Evolutionary conservation across 495 filamentous ascomycete species (phyloP), one percentile per base, ranked within the genome.

Genomic region (Chaetomidium leptoderma): DNA sequence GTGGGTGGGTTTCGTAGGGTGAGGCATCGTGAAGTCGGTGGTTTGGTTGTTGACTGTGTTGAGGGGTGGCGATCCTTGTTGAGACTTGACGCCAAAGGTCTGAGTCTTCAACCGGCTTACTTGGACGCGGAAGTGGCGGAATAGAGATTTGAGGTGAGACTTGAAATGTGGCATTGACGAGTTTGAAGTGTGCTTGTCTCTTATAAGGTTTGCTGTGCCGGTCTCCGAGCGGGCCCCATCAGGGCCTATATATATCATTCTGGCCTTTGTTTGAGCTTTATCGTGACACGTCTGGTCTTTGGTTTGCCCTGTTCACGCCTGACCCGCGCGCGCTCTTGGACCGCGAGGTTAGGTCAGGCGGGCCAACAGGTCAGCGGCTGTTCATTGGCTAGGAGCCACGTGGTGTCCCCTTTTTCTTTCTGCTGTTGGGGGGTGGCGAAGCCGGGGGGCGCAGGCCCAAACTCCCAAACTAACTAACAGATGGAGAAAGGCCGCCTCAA

Each of bases 381-480:
- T 30, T 53, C 36, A 43, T 53, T 53, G 51, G 51, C 2, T n/a
- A 11, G 33, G n/a, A 32, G 17, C 51, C 51, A 53, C 39, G 51
- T 53, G 51, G 16, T 30, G 17, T 27, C 23, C n/a, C 14, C 37
- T 23, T 36, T 17, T 21, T 21, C 10, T 33, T 26, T 0, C n/a
- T 36, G 51, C n/a, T n/a, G n/a, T n/a, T 49, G 32, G 24, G 49
- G 35, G 5, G 37, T 32, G 51, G 51, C 51, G 51, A 21, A 43
- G 51, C 37, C 43, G 23, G 51, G 45, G 50, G 51, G 51, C 51
- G 37, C 37, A 40, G 23, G 35, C 26, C 10, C 24, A 19, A 16
- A 19, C 6, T 26, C n/a, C n/a, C n/a, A n/a, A n/a, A n/a, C n/a
- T n/a, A n/a, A n/a, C n/a, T n/a, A n/a, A n/a, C n/a, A n/a, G n/a